Conservation (phyloP, 2,329 filamentous ascomycete species). For the Hypoxylon sp. region DNA sequence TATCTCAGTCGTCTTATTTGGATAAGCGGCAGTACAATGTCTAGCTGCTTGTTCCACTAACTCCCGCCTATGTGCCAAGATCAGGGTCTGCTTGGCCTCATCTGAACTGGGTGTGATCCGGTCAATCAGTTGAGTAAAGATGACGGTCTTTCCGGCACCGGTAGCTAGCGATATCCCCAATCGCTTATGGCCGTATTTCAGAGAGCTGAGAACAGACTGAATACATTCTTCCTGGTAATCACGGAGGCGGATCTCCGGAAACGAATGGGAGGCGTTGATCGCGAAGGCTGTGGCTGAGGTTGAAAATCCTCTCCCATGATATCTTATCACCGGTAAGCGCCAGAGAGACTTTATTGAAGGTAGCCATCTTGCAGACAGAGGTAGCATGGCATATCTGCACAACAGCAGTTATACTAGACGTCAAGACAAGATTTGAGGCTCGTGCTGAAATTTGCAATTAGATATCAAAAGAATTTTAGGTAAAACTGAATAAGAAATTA, state of each 20-base stretch:
- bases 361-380: slow-evolving; percentile 45
- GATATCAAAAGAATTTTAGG: background rate
- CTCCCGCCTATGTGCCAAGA: slow-evolving; percentile 92
- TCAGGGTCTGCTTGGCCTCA: slow-evolving; percentile 82
- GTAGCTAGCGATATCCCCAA: slow-evolving; percentile 90
- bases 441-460: slow-evolving; percentile 12
- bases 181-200: slow-evolving; percentile 80
- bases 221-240: slow-evolving; percentile 95
- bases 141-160: slow-evolving; percentile 92
- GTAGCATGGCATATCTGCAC: slow-evolving; percentile 50
- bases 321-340: slow-evolving; percentile 13
- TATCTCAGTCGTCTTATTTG: slow-evolving; percentile 84
- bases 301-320: slow-evolving; percentile 19
- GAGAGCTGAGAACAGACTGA: slow-evolving; percentile 78
- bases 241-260: slow-evolving; percentile 71
- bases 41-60: slow-evolving; percentile 93
- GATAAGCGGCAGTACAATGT: slow-evolving; percentile 87
- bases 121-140: slow-evolving; percentile 95
- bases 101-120: slow-evolving; percentile 72
- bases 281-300: slow-evolving; percentile 28
- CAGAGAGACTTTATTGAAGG: slow-evolving; percentile 33
- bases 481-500: slow-evolving; percentile 5
- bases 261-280: slow-evolving; percentile 17
- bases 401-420: slow-evolving; percentile 8
- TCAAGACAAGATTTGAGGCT: slow-evolving; percentile 37